Evolutionary conservation across 352 stramenopile species (phyloP).

Genomic region (Chloridella minuta): DNA sequence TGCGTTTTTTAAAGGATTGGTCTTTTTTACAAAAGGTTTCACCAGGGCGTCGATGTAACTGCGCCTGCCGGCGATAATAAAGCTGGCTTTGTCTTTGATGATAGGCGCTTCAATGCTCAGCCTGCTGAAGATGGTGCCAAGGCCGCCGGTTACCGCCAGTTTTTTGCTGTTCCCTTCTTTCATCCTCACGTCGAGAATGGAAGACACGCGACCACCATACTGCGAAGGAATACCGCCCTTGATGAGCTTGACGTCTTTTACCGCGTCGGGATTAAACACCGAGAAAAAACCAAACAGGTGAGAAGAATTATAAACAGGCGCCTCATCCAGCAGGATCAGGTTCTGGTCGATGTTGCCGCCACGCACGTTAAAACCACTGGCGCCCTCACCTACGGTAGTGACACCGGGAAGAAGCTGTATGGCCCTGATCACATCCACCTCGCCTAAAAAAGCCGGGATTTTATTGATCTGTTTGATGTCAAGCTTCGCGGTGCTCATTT

Average conservation of each 20-base stretch:
- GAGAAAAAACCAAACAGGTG: neutral
- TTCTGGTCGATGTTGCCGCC: neutral
- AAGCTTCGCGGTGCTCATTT: neutral
- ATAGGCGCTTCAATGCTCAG: neutral
- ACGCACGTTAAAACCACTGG: neutral
- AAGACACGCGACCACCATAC: neutral
- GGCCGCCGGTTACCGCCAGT: neutral
- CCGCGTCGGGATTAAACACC: neutral
- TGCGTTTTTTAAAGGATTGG: neutral
- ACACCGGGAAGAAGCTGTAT: neutral
- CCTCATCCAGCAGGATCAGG: neutral
- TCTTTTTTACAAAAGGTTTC: neutral
- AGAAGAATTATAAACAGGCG: neutral
- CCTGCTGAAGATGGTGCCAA: neutral
- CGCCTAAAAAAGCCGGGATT: neutral
- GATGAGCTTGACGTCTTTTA: neutral
- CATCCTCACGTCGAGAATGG: neutral
- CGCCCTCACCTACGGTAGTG: neutral
- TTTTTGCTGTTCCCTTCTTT: conserved; percentile 4
- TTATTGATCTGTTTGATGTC: neutral
- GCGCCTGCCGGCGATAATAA: neutral
- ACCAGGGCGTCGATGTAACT: neutral
- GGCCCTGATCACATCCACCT: neutral
- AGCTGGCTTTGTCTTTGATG: neutral
- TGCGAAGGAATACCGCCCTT: neutral